A percentile compares a stretch with the other conserved stretches of the same genome.
Conservation (phyloP, 495 filamentous ascomycete species). For the Viridothelium virens region DNA sequence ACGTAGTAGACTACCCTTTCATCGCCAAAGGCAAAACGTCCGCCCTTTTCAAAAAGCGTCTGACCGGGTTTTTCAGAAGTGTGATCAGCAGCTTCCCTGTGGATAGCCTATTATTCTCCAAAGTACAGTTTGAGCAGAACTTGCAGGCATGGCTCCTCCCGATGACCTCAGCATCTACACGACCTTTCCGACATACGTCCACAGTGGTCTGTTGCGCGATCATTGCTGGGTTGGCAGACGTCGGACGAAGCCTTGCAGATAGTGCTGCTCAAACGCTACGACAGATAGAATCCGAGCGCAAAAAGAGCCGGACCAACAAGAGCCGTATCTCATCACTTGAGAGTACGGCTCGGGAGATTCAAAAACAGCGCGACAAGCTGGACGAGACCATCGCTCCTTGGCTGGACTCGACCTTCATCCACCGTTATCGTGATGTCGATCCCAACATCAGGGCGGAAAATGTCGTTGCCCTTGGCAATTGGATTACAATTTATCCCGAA, state of each 20-base stretch:
- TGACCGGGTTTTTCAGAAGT: constrained; percentile 70
- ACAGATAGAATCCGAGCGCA: constrained; percentile 72
- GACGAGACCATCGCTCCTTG: constrained; percentile 67
- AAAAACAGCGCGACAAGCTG: constrained; percentile 54
- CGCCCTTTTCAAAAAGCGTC: constrained; percentile 61
- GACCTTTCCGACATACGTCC: constrained; percentile 88
- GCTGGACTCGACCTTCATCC: constrained; percentile 84
- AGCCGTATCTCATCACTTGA: constrained; percentile 60
- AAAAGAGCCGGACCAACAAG: constrained; percentile 70
- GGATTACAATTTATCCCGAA: constrained; percentile 76
- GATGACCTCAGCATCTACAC: constrained; percentile 72
- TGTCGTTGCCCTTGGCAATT: constrained; percentile 71
- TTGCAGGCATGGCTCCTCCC: constrained; percentile 75
- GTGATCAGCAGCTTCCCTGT: constrained; percentile 68
- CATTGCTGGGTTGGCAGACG: constrained; percentile 57
- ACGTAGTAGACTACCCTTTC: constrained; percentile 85
- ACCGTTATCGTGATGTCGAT: constrained; percentile 92
- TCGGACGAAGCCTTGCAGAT: constrained; percentile 55
- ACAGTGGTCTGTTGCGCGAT: constrained; percentile 73
- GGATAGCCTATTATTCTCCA: constrained; percentile 64
- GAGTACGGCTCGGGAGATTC: constrained; percentile 56
- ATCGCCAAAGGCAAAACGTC: constrained; percentile 67
- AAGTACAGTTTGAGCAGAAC: constrained; percentile 70
- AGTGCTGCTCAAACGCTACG: constrained; percentile 66
- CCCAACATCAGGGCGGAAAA: constrained; percentile 77